Evolutionary conservation across 805 yeast species (phyloP).

Genomic region (Hanseniaspora thailandica): DNA sequence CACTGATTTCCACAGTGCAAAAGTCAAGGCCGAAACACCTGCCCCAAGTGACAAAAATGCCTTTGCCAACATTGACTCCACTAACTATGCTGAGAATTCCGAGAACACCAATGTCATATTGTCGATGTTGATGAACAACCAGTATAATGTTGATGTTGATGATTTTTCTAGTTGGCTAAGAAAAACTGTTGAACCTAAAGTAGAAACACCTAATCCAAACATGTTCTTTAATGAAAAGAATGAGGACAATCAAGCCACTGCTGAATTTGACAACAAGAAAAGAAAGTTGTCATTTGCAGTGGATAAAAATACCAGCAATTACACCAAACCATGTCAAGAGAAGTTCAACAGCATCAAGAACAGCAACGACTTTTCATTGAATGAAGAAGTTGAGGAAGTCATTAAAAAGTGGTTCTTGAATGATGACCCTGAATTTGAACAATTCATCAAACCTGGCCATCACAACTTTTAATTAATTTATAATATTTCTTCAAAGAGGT

Average conservation of each 20-base stretch:
- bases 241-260: background rate
- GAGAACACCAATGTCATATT: background rate
- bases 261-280: background rate
- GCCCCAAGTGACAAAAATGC: background rate
- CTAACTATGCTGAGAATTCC: background rate
- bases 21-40: background rate
- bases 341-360: conserved; percentile 22
- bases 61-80: background rate
- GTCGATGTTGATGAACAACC: conserved; percentile 13
- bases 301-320: background rate
- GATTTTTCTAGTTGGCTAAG: conserved; percentile 10
- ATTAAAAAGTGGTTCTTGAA: conserved; percentile 28
- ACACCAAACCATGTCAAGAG: conserved; percentile 2
- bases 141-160: conserved; percentile 13
- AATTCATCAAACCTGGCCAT: conserved; percentile 11
- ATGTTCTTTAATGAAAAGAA: background rate
- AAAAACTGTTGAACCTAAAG: conserved; percentile 1
- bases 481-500: background rate
- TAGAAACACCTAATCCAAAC: background rate
- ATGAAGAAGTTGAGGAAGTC: conserved; percentile 29
- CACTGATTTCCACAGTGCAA: background rate
- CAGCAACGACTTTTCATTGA: conserved; percentile 28
- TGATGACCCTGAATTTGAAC: conserved; percentile 16
- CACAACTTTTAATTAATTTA: background rate
- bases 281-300: background rate